Evolutionary conservation across 108 stramenopile genomes (phyloP).

Genomic region (Skeletonema tropicum): DNA sequence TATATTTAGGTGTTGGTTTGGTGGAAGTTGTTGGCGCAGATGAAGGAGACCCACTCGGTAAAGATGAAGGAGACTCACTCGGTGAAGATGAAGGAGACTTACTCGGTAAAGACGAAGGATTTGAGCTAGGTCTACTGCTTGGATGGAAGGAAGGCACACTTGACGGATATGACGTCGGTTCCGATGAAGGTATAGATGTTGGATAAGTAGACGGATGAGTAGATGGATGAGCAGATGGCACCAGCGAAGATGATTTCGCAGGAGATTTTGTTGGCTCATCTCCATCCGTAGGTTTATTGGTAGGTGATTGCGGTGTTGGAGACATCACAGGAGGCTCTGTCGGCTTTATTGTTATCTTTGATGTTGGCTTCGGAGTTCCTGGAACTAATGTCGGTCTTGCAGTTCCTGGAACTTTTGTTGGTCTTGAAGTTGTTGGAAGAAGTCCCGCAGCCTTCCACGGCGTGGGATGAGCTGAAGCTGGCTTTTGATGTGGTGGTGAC

Average conservation of each 20-base stretch:
- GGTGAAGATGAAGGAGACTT: not conserved
- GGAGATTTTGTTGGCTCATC: not conserved
- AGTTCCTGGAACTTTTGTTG: not conserved
- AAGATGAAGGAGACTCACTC: too few species aligned
- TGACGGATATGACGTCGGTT: conserved; percentile 3
- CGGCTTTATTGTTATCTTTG: not conserved
- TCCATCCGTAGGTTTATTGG: not conserved
- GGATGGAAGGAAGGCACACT: conserved; percentile 7
- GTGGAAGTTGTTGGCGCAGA: not conserved
- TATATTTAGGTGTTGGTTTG: not conserved
- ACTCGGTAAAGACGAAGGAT: not conserved
- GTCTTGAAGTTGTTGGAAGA: conserved; percentile 3
- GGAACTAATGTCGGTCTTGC: not conserved
- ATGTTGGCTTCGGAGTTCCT: not conserved
- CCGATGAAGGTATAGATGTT: not conserved
- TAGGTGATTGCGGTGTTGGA: not conserved
- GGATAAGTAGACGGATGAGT: too few species aligned
- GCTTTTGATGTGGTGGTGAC: not conserved
- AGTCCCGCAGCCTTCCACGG: not conserved
- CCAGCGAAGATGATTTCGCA: not conserved
- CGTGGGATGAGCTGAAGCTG: not conserved
- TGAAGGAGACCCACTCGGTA: too few species aligned
- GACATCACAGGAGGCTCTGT: not conserved
- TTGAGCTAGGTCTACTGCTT: not conserved
- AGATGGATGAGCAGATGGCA: not conserved